These are phyloP conservation scores for Boletus rufocinnamomeus DNA, from an alignment of 768 basidiomycete genomes.

Conservation along the genomic window DNA sequence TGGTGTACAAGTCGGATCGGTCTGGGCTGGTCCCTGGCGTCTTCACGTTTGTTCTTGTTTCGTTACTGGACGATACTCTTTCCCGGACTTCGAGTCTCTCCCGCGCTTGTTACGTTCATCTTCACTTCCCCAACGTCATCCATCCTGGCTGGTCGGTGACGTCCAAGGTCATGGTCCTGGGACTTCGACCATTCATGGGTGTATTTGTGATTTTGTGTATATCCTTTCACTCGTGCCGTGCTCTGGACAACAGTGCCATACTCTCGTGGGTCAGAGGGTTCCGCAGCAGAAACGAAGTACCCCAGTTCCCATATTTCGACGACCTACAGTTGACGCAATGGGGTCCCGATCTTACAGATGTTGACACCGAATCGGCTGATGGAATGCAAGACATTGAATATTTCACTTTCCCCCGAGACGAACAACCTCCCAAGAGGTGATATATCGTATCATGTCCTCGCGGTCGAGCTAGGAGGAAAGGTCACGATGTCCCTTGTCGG, in stretches of 20 bases:
- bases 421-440: slow-evolving; percentile 11
- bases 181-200: slow-evolving; percentile 5
- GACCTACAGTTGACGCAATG: slow-evolving; percentile 1
- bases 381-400: slow-evolving; percentile 20
- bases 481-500: slow-evolving; percentile 41
- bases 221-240: slow-evolving; percentile 2
- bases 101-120: not conserved
- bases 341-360: not conserved
- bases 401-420: slow-evolving; percentile 5
- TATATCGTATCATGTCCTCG: slow-evolving; percentile 43
- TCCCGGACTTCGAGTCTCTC: not conserved
- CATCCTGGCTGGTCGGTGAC: slow-evolving; percentile 3
- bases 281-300: slow-evolving; percentile 5
- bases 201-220: slow-evolving; percentile 5
- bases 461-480: slow-evolving; percentile 39
- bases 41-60: not conserved
- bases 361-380: not conserved
- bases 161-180: slow-evolving; percentile 14
- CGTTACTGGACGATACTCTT: not conserved
- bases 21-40: slow-evolving; percentile 20
- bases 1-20: slow-evolving; percentile 3
- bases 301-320: not conserved
- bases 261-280: slow-evolving; percentile 5
- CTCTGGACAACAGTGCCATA: not conserved
- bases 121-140: not conserved